Base-by-base conservation (phyloP, 75 land plant genomes). In the Picea sitchensis region DNA sequence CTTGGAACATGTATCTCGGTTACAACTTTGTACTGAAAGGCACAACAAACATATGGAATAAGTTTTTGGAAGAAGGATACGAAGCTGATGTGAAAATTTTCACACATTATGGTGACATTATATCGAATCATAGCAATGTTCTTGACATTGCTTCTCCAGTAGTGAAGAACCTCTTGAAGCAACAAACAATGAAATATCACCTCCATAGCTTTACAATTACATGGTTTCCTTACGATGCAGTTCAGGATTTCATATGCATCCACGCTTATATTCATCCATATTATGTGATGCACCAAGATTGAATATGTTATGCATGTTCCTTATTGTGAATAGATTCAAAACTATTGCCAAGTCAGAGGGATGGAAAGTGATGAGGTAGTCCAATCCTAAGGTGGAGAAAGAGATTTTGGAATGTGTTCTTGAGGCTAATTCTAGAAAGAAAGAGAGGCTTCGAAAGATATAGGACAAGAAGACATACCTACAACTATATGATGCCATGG, bases 401-500 rank as follows among this genome's bases (percentile, higher is more conserved):
- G 93, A 94, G 73, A 90, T 96, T 56, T 76, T 96, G 32, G 95
- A 89, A 77, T 72, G 80, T 14, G 86, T 91, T 41, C 86, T 94
- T 65, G 98, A 94, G 61, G 88, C 87, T 60, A 97, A 96, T 72
- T 83, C 93, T 3, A 87, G 80, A 81, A 91, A 86, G 79, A 80
- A 90, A 84, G 92, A 94, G 23, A 88, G 80, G 59, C 9, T 79
- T 63, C 87, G 84, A 36, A 91, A 90, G 82, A 79, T 79, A 23
- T 90, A 92, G 78, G 99, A 94, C 83, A 92, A 78, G 77, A 94
- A 90, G 76, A 82, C 91, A 17, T 96, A 96, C 76, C 74, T 83
- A 59, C 92, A 92, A 75, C 83, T 96, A 21, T 59, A 87, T 76
- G 97, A 94, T 80, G 95, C 99, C 59, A 90, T 96, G 95, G 98